A percentile compares a stretch with the other conserved stretches of the same genome.
Evolutionary conservation across 164 flowering plant species (phyloP).

Genomic region (Houttuynia cordata): DNA sequence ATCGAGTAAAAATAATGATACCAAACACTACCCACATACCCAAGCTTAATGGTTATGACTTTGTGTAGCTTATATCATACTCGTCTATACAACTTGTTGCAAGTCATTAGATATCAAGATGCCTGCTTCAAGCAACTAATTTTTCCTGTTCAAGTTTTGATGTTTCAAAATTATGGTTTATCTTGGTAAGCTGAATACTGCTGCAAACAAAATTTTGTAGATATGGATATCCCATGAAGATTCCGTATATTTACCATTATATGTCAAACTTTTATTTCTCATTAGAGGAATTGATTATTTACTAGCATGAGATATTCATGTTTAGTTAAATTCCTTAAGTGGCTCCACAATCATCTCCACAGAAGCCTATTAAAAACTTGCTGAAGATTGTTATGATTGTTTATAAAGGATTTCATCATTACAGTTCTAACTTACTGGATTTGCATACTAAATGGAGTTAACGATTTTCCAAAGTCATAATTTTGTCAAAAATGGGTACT

Average conservation of each 20-base stretch:
- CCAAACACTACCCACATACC: background rate
- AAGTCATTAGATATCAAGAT: background rate
- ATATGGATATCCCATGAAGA: background rate
- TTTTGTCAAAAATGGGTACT: too few relatives aligned
- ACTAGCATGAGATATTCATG: too few relatives aligned
- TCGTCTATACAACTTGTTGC: background rate
- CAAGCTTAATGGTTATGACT: too few relatives aligned
- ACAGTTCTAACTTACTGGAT: too few relatives aligned
- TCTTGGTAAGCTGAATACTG: too few relatives aligned
- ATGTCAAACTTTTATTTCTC: background rate
- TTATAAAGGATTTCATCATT: too few relatives aligned
- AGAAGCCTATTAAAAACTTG: background rate
- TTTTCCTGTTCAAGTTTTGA: background rate
- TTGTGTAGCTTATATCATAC: background rate
- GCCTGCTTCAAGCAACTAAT: background rate
- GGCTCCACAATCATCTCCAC: background rate
- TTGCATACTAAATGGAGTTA: too few relatives aligned
- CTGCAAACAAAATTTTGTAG: background rate
- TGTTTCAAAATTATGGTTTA: background rate
- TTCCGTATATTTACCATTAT: too few relatives aligned
- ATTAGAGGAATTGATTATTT: background rate
- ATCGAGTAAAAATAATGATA: background rate
- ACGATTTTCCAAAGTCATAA: too few relatives aligned
- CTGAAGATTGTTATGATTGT: too few relatives aligned
- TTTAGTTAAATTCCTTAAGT: too few relatives aligned